These are phyloP conservation scores for Cyclotella distinguenda DNA, from an alignment of 108 stramenopile genomes.

Conservation along the genomic window DNA sequence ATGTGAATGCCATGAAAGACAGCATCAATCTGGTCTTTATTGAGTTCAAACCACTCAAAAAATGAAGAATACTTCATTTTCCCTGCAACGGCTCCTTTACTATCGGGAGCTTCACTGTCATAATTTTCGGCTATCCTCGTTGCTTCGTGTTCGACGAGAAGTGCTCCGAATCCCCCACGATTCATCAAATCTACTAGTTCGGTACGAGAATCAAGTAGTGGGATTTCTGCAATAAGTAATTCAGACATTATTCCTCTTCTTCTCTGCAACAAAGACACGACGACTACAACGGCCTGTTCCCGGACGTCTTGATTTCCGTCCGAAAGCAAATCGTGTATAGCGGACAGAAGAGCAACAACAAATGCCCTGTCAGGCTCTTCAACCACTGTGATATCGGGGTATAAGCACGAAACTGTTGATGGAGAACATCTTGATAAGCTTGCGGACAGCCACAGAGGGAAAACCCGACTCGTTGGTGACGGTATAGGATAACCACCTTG, in stretches of 20 bases:
- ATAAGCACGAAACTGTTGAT: conserved; percentile 43
- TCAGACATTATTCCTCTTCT: conserved; percentile 71
- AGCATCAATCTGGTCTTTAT: conserved; percentile 60
- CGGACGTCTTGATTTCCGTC: conserved; percentile 56
- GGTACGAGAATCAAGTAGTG: conserved; percentile 48
- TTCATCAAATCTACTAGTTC: conserved; percentile 84
- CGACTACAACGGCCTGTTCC: conserved; percentile 61
- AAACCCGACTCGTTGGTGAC: conserved; percentile 51
- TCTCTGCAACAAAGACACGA: conserved; percentile 67
- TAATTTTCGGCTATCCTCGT: conserved; percentile 58
- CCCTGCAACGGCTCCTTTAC: conserved; percentile 3
- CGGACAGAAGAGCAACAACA: conserved; percentile 71
- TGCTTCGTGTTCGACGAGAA: conserved; percentile 74
- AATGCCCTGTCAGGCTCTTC: conserved; percentile 73
- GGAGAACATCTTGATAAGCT: conserved; percentile 65
- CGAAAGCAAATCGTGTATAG: conserved; percentile 59
- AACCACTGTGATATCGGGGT: conserved; percentile 60
- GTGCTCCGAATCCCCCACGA: conserved; percentile 80
- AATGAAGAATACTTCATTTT: conserved; percentile 73
- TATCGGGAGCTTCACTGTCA: neutral
- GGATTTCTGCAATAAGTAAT: conserved; percentile 69
- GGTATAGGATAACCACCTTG: conserved; percentile 52
- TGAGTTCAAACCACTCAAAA: conserved; percentile 80
- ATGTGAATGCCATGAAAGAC: conserved; percentile 70
- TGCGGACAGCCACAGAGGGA: conserved; percentile 74